Percentiles rank a stretch among this genome's conserved stretches.
phyloP scores from a whole-genome alignment of 768 basidiomycete species.

The Russula emetica region DNA sequence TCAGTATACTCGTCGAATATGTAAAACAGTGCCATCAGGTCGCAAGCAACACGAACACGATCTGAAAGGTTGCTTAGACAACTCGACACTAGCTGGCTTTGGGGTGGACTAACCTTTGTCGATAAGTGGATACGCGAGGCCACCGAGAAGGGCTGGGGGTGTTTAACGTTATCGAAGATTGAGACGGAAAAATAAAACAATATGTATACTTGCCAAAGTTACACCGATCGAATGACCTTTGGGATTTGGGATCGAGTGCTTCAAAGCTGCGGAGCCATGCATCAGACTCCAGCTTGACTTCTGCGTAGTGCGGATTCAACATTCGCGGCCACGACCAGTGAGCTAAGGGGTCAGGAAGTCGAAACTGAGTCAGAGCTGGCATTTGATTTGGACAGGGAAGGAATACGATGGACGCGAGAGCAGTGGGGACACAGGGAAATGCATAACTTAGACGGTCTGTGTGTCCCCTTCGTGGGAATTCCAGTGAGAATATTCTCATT shows the following conservation, averaged over 20 bases:
- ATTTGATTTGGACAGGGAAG: neutral
- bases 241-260: conserved; percentile 37
- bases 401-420: neutral
- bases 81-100: neutral
- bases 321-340: conserved; percentile 44
- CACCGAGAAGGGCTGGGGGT: conserved; percentile 38
- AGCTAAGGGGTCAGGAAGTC: conserved; percentile 40
- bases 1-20: conserved; percentile 49
- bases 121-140: conserved; percentile 37
- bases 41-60: conserved; percentile 40
- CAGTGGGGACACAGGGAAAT: neutral
- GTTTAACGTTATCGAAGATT: neutral
- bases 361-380: conserved; percentile 21
- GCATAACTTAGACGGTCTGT: neutral
- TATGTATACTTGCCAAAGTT: conserved; percentile 37
- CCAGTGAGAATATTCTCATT: neutral
- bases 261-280: conserved; percentile 40
- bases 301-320: conserved; percentile 39
- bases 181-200: neutral
- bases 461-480: neutral
- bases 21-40: conserved; percentile 51
- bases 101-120: conserved; percentile 33
- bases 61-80: conserved; percentile 23
- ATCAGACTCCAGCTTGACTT: conserved; percentile 36
- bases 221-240: conserved; percentile 41